phyloP scores from a whole-genome alignment of 2,329 filamentous ascomycete species.

The Aspergillus carbonarius region DNA sequence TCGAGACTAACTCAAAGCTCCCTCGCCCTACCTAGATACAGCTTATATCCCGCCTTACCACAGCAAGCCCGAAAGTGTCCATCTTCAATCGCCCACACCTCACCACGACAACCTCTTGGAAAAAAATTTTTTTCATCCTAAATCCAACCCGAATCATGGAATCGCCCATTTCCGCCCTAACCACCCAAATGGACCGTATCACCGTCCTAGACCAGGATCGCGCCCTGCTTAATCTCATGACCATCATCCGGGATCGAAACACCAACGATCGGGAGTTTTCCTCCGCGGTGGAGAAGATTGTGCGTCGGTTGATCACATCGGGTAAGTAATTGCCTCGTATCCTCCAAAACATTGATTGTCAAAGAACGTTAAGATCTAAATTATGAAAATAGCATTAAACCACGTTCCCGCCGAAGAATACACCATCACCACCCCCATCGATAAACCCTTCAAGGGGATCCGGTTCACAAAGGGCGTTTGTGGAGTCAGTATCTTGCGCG shows the following conservation, averaged over 20 bases:
- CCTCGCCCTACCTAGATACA: background rate
- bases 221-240: slow-evolving; percentile 16
- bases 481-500: slow-evolving; percentile 35
- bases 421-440: slow-evolving; percentile 15
- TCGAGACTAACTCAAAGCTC: background rate
- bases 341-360: background rate
- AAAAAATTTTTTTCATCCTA: background rate
- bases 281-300: slow-evolving; percentile 14
- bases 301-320: slow-evolving; percentile 9
- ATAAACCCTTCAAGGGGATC: slow-evolving; percentile 14
- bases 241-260: slow-evolving; percentile 17
- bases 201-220: slow-evolving; percentile 13
- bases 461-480: slow-evolving; percentile 23
- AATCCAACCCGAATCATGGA: background rate
- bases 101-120: background rate
- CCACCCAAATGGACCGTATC: background rate
- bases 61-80: background rate
- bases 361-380: background rate
- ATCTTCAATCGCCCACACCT: background rate
- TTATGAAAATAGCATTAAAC: slow-evolving; percentile 15
- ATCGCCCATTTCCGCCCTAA: background rate
- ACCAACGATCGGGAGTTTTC: slow-evolving; percentile 11
- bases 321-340: slow-evolving; percentile 2
- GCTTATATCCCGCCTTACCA: background rate
- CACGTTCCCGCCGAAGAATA: slow-evolving; percentile 14